Evolutionary conservation across 768 basidiomycete genomes (phyloP).

Genomic region (Paxillus rubicundulus): DNA sequence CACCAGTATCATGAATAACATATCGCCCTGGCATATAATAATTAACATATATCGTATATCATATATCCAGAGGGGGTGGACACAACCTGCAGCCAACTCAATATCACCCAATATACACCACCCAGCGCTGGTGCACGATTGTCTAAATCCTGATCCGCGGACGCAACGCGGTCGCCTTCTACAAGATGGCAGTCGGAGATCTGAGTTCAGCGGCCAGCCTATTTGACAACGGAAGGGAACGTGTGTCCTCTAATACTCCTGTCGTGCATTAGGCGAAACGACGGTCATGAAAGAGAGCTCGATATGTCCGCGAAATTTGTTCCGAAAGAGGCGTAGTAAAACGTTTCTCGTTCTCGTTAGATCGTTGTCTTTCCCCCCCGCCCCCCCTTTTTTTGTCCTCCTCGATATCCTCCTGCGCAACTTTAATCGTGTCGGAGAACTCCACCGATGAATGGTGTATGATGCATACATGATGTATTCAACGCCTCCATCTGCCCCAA

Average conservation of each 20-base stretch:
- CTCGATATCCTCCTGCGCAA: too few relatives aligned
- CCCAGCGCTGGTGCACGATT: too few relatives aligned
- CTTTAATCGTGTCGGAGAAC: too few relatives aligned
- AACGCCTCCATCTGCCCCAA: too few relatives aligned
- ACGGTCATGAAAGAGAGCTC: conserved; percentile 17
- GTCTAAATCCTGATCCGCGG: conserved; percentile 22
- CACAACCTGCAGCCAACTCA: too few relatives aligned
- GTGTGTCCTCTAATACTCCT: conserved; percentile 1
- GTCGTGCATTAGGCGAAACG: conserved; percentile 15
- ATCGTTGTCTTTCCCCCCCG: background rate
- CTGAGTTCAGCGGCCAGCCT: background rate
- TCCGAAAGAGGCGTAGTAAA: background rate
- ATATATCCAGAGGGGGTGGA: background rate
- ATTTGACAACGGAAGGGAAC: background rate
- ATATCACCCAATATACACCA: too few relatives aligned
- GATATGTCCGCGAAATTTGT: background rate
- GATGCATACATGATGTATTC: too few relatives aligned
- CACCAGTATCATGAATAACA: background rate
- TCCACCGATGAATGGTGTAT: too few relatives aligned
- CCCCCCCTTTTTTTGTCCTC: too few relatives aligned
- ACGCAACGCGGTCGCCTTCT: conserved; percentile 2
- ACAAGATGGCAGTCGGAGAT: conserved; percentile 19
- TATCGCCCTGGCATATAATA: too few relatives aligned
- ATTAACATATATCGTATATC: background rate
- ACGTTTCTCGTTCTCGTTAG: too few relatives aligned